phyloP scores from a whole-genome alignment of 2,329 filamentous ascomycete genomes.

The Sporothrix dimorphospora region DNA sequence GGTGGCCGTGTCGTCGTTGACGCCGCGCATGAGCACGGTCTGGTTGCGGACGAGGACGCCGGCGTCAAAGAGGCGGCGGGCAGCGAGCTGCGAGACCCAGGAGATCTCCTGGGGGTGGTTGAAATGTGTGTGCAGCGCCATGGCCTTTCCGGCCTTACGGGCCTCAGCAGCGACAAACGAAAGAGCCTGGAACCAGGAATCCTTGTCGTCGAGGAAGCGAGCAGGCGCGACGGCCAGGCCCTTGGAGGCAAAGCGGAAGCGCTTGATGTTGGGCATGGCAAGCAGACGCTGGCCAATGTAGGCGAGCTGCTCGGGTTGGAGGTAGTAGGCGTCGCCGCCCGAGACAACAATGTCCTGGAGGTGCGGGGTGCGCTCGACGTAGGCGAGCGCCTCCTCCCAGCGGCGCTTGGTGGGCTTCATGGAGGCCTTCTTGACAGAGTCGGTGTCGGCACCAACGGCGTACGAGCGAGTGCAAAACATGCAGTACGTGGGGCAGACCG shows the following conservation, averaged over 20 bases:
- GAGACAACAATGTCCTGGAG: constrained; percentile 65
- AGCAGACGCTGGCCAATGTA: constrained; percentile 60
- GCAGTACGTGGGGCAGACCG: constrained; percentile 66
- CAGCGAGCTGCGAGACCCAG: constrained; percentile 59
- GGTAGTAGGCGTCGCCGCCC: constrained; percentile 64
- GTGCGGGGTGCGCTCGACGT: constrained; percentile 55
- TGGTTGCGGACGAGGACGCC: constrained; percentile 64
- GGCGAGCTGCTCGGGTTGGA: constrained; percentile 55
- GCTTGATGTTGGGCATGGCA: constrained; percentile 59
- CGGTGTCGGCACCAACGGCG: constrained; percentile 59
- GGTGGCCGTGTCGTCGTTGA: constrained; percentile 59
- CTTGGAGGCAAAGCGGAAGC: constrained; percentile 65
- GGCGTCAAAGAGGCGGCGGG: constrained; percentile 53
- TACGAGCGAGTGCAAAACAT: constrained; percentile 65
- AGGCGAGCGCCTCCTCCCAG: constrained; percentile 61
- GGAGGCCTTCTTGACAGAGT: constrained; percentile 51
- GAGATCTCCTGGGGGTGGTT: constrained; percentile 66
- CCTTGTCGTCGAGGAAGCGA: constrained; percentile 54
- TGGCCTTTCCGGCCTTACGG: constrained; percentile 57
- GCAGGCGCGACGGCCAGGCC: constrained; percentile 62
- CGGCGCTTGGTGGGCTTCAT: constrained; percentile 46
- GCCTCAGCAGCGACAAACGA: constrained; percentile 56
- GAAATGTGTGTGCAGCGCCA: constrained; percentile 68
- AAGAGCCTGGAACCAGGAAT: constrained; percentile 58
- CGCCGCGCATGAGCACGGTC: constrained; percentile 59